phyloP scores from a whole-genome alignment of 768 basidiomycete species.

The Tylopilus plumbeoviolaceoides region DNA sequence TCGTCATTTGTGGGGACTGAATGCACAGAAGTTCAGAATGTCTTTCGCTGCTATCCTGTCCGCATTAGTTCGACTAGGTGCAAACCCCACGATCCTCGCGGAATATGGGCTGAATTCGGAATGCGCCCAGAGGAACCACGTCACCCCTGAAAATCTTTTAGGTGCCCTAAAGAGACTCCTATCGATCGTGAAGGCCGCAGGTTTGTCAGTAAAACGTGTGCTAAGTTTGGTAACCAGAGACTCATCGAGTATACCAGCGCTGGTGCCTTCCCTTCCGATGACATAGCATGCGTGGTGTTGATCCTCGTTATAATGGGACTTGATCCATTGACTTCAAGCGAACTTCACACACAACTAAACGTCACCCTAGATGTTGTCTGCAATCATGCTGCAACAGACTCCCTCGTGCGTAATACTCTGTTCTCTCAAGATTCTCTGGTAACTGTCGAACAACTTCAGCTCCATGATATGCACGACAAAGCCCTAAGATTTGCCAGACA shows the following conservation, averaged over 20 bases:
- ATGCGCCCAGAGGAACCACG: slow-evolving; percentile 2
- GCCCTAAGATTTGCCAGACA: slow-evolving; percentile 38
- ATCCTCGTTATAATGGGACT: slow-evolving; percentile 52
- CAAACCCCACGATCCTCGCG: slow-evolving; percentile 34
- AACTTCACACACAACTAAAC: slow-evolving; percentile 45
- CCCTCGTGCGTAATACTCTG: slow-evolving; percentile 17
- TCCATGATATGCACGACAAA: slow-evolving; percentile 42
- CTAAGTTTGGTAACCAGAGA: background rate
- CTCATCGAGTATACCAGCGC: slow-evolving; percentile 25
- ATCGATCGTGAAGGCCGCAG: slow-evolving; percentile 38
- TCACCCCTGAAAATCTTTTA: slow-evolving; percentile 25
- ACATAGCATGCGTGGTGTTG: slow-evolving; percentile 47
- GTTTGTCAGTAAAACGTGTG: slow-evolving; percentile 38
- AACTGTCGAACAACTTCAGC: slow-evolving; percentile 33
- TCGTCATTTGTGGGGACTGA: slow-evolving; percentile 30
- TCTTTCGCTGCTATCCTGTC: slow-evolving; percentile 33
- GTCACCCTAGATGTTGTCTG: slow-evolving; percentile 46
- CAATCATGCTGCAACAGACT: slow-evolving; percentile 32
- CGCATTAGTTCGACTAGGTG: slow-evolving; percentile 44
- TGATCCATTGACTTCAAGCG: slow-evolving; percentile 45
- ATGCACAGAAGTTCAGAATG: slow-evolving; percentile 24
- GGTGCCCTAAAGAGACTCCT: slow-evolving; percentile 40
- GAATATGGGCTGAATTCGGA: slow-evolving; percentile 30
- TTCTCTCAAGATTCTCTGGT: background rate
- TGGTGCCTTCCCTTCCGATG: slow-evolving; percentile 33